phyloP scores from a whole-genome alignment of 2,329 filamentous ascomycete genomes.

The Penicillium paneum region DNA sequence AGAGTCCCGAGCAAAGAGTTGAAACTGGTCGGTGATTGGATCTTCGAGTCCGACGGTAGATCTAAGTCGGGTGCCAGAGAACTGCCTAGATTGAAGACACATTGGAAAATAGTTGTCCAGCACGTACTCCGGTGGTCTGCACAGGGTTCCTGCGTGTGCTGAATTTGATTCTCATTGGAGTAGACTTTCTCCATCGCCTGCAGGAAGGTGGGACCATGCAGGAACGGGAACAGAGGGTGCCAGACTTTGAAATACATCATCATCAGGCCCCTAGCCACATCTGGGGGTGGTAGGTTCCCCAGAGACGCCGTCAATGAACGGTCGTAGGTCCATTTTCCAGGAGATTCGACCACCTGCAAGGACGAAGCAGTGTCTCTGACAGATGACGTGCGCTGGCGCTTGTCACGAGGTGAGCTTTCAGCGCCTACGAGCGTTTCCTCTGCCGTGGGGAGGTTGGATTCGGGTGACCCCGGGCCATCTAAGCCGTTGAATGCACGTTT shows the following conservation, averaged over 20 bases:
- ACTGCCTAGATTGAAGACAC: slow-evolving; percentile 51
- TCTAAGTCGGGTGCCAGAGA: slow-evolving; percentile 32
- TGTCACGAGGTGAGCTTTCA: slow-evolving; percentile 22
- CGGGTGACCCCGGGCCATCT: slow-evolving; percentile 17
- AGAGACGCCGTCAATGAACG: slow-evolving; percentile 23
- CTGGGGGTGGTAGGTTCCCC: slow-evolving; percentile 28
- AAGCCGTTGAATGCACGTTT: slow-evolving; percentile 48
- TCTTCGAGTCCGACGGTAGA: slow-evolving; percentile 35
- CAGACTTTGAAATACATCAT: slow-evolving; percentile 52
- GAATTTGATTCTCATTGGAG: slow-evolving; percentile 11
- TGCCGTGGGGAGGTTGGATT: slow-evolving; percentile 28
- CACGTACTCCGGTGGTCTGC: slow-evolving; percentile 26
- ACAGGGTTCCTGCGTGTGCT: not conserved
- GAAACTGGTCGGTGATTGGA: slow-evolving; percentile 40
- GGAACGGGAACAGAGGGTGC: slow-evolving; percentile 54
- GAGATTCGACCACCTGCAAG: slow-evolving; percentile 1
- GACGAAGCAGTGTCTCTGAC: not conserved
- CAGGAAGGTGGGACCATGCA: slow-evolving; percentile 51
- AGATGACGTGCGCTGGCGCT: slow-evolving; percentile 12
- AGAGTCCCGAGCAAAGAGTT: slow-evolving; percentile 38
- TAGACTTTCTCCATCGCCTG: slow-evolving; percentile 47
- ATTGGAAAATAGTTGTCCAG: slow-evolving; percentile 46
- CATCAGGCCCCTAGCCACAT: slow-evolving; percentile 43
- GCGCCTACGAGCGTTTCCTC: slow-evolving; percentile 31
- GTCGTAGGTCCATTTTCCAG: slow-evolving; percentile 30